Base-by-base conservation (phyloP, 495 filamentous ascomycete species). In the Terfezia claveryi region DNA sequence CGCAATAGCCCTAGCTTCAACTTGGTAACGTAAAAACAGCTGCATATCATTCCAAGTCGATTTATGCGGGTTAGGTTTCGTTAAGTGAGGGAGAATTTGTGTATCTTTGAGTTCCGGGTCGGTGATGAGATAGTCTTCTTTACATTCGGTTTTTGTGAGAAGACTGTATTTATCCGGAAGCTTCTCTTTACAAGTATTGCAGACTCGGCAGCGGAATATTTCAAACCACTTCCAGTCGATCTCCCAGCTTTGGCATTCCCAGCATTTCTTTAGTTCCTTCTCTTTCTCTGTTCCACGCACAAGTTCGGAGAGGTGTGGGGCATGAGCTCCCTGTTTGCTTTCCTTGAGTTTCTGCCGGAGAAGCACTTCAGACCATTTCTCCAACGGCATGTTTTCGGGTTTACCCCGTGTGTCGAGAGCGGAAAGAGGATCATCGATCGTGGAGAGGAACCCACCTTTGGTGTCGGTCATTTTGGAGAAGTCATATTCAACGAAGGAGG, bases 1-100 rank as follows among this genome's bases (percentile, higher is more conserved):
- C 64, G 83, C 85, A 9, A 73, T 65, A 0, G 74, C 78, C 61
- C 94, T 82, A 1, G 86, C 91, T 61, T 98, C 91, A 2, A 98
- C 81, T 63, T 98, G 92, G 56, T 80, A 95, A 0, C 92, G 81
- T 9, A 98, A 72, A 64, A 83, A 98, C 0, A 98, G 77, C 83
- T 91, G 91, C 91, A 98, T 96, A 70, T 91, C 85, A 62, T 94
- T 88, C 85, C 86, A 98, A 37, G 87, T 87, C 0, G 80, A 78
- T 64, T 94, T 94, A 66, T 95, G 89, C 17, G 91, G 91, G 63
- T 98, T 98, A 6, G 92, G 91, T 27, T 78, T 80, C 57, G 84
- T 83, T 0, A 98, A 69, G 66, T 87, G 87, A 1, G 91, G 91
- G 4, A 98, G 72, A 10, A 98, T 70, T 50, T 88, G 85, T 54